Base-by-base conservation (phyloP, 1,284 basidiomycete genomes). In the Microbotryum saponariae region DNA sequence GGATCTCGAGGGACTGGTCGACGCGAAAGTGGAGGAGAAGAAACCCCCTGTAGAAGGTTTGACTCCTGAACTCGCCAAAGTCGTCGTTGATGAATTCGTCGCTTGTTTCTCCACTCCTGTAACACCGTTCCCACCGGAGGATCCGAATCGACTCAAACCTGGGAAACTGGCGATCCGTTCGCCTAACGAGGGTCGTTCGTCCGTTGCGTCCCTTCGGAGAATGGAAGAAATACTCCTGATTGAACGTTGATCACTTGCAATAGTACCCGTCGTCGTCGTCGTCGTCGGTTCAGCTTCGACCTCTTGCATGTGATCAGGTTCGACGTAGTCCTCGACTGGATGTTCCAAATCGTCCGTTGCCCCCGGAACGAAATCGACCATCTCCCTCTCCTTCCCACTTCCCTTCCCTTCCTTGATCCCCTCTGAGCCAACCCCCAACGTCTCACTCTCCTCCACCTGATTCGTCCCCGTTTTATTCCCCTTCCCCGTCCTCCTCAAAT, bases 141-240 rank as follows among this genome's bases (percentile, higher is more conserved):
- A 18, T 16, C 63, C 63, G 47, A 61, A 65, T 16, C 66, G 42
- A 7, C 33, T 45, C 16, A 63, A 23, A 6, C 62, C 63, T 0
- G 65, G 51, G 8, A 65, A 56, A n/a, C 52, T 57, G 2, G 61
- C 57, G 3, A 69, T 29, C 6, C 65, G 47, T 18, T 66, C 67
- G 10, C 61, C 56, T 9, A 69, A 47, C 8, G 59, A 59, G 0
- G 58, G 47, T 7, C 57, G 47, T 3, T 65, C 55, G 2, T 60
- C 61, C 0, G 52, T 56, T 31, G 57, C 45, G 5, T 65, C 61
- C 7, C 60, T 59, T 33, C 37, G 12, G 4, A 68, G 51, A 25
- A 68, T n/a, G 21, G 64, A 66, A 45, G 64, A 66, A 21, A 68
- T 56, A 45, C 58, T 62, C 27, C 64, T 56, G 10, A 66, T 42